Evolutionary conservation across 1,284 basidiomycete species (phyloP).

Genomic region (Austroboletus niveus): DNA sequence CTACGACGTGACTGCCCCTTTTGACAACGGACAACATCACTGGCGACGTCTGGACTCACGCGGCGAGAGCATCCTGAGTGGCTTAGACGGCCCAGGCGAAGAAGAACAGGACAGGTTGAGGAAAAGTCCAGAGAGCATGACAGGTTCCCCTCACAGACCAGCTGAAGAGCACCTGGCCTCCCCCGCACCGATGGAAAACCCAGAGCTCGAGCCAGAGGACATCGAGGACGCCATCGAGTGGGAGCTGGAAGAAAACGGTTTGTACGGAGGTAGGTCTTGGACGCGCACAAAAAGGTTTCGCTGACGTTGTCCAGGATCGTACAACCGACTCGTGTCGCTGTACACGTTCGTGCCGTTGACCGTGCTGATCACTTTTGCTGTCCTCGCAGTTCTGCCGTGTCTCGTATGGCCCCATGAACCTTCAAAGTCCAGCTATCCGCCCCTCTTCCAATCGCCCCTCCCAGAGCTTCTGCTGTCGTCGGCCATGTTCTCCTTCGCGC

Average conservation of each 20-base stretch:
- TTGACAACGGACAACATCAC: conserved; percentile 23
- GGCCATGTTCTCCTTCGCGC: conserved; percentile 59
- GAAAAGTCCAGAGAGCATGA: conserved; percentile 34
- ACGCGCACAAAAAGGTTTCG: background rate
- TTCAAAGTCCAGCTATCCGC: conserved; percentile 39
- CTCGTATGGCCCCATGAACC: conserved; percentile 42
- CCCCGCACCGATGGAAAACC: conserved; percentile 2
- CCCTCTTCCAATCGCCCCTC: conserved; percentile 54
- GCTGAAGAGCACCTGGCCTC: conserved; percentile 41
- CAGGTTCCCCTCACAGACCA: conserved; percentile 39
- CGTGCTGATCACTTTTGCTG: conserved; percentile 44
- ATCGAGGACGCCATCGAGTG: conserved; percentile 46
- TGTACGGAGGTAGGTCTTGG: conserved; percentile 52
- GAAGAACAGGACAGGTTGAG: conserved; percentile 24
- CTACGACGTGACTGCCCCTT: conserved; percentile 23
- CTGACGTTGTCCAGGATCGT: conserved; percentile 51
- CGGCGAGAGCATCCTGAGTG: conserved; percentile 33
- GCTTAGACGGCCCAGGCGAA: conserved; percentile 25
- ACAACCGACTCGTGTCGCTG: conserved; percentile 46
- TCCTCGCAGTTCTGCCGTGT: conserved; percentile 49
- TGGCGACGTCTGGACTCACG: conserved; percentile 34
- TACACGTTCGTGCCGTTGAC: conserved; percentile 59
- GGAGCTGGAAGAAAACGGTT: conserved; percentile 55
- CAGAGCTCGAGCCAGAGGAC: conserved; percentile 25
- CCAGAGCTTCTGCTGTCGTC: conserved; percentile 57